Evolutionary conservation across 371 early-diverging fungal genomes (phyloP).

Genomic region (Vavraia culicis): DNA sequence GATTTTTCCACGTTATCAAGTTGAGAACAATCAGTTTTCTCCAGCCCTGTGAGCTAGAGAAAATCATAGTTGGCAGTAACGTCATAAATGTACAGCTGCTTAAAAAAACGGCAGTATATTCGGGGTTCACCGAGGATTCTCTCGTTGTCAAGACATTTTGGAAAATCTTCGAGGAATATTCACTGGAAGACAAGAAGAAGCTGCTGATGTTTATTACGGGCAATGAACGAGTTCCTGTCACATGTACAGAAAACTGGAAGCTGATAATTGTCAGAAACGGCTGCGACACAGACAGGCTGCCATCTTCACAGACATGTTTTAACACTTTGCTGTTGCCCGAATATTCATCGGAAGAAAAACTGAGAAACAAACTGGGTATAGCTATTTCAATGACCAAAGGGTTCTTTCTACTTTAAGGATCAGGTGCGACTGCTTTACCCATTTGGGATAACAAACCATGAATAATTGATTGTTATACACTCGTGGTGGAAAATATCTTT

Average conservation of each 20-base stretch:
- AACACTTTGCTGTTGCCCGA: slow-evolving; percentile 74
- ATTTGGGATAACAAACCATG: background rate
- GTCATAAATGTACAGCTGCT: slow-evolving; percentile 62
- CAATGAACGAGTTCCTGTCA: slow-evolving; percentile 75
- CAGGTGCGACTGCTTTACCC: no score
- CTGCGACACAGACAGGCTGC: slow-evolving; percentile 70
- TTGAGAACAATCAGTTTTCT: slow-evolving; percentile 22
- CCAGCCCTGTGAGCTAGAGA: slow-evolving; percentile 66
- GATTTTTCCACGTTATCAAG: slow-evolving; percentile 64
- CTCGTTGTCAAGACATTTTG: slow-evolving; percentile 53
- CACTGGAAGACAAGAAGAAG: slow-evolving; percentile 56
- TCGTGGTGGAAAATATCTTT: no score
- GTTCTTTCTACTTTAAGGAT: slow-evolving; percentile 57
- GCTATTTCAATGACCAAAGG: slow-evolving; percentile 85
- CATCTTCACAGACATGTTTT: slow-evolving; percentile 86
- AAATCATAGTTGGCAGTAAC: slow-evolving; percentile 69
- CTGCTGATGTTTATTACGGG: slow-evolving; percentile 85
- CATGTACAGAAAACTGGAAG: slow-evolving; percentile 60
- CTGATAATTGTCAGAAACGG: slow-evolving; percentile 89
- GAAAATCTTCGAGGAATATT: slow-evolving; percentile 62
- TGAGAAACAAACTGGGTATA: slow-evolving; percentile 58
- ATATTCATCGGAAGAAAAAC: slow-evolving; percentile 56
- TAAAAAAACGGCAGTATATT: slow-evolving; percentile 54
- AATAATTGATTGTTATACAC: no score
- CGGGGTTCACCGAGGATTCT: slow-evolving; percentile 50